Conservation (phyloP, 192 early-diverging fungal species). For the Umbelopsis sp. region DNA sequence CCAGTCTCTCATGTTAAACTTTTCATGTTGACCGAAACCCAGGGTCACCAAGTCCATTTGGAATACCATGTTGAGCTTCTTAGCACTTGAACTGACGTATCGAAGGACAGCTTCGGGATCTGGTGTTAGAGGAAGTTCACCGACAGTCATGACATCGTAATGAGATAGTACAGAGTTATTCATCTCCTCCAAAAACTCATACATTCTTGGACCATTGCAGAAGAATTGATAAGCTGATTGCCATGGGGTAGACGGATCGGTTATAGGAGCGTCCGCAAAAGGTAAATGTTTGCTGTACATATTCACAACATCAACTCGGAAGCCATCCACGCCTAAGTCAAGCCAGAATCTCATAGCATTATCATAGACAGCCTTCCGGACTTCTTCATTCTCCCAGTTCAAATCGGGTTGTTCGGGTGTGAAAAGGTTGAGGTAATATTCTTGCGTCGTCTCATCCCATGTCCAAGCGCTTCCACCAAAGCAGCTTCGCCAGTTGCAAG, state of each 20-base stretch:
- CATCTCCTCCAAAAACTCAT: not conserved
- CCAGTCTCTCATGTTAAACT: not conserved
- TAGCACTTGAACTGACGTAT: not conserved
- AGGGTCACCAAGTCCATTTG: not conserved
- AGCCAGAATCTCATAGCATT: slow-evolving; percentile 2
- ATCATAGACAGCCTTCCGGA: not conserved
- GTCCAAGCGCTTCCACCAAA: slow-evolving; percentile 3
- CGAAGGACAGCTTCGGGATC: not conserved
- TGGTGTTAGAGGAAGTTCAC: not conserved
- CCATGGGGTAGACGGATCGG: not conserved
- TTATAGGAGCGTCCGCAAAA: not conserved
- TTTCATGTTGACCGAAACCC: not conserved
- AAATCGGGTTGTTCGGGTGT: not conserved
- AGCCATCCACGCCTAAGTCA: slow-evolving; percentile 9
- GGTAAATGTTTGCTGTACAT: not conserved
- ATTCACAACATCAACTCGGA: slow-evolving; percentile 1
- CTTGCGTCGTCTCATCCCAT: not conserved
- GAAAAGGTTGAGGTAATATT: not conserved
- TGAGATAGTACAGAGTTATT: not conserved
- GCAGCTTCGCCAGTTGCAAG: slow-evolving; percentile 1
- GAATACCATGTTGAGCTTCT: slow-evolving; percentile 8
- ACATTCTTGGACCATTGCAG: not conserved
- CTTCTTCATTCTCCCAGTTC: slow-evolving; percentile 6
- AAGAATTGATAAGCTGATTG: not conserved
- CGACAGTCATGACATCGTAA: slow-evolving; percentile 11